Conservation (phyloP, 257 asterid species). For the Forsythia viridissima region DNA sequence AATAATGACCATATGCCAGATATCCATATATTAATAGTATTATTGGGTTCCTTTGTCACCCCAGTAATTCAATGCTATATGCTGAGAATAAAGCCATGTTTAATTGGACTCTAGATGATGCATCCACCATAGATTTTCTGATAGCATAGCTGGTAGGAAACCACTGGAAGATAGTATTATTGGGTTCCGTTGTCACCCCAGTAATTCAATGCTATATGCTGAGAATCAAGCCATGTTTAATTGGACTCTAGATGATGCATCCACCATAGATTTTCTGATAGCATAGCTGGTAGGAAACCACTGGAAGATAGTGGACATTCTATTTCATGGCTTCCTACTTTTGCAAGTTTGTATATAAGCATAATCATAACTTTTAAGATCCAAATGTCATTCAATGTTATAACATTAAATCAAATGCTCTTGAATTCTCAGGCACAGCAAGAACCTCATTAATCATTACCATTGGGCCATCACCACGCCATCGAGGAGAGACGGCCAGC, state of each 20-base stretch:
- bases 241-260: slow-evolving; percentile 1
- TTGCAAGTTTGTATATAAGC: neutral
- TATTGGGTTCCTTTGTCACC: neutral
- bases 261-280: neutral
- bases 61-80: slow-evolving; percentile 9
- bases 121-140: neutral
- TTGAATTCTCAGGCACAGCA: slow-evolving; percentile 65
- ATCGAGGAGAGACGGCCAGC: slow-evolving; percentile 87
- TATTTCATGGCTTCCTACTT: neutral
- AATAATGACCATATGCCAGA: slow-evolving; percentile 12
- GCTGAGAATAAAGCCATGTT: neutral
- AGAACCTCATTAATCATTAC: slow-evolving; percentile 85
- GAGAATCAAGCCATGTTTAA: neutral
- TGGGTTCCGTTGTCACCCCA: neutral
- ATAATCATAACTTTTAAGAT: neutral
- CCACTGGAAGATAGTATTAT: slow-evolving; percentile 1
- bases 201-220: slow-evolving; percentile 3
- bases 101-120: neutral
- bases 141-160: slow-evolving; percentile 12
- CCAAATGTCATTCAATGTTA: slow-evolving; percentile 3
- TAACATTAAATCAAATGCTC: slow-evolving; percentile 15
- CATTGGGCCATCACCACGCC: slow-evolving; percentile 87
- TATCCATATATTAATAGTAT: neutral
- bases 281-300: slow-evolving; percentile 14
- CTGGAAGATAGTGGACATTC: neutral